Base-by-base conservation (phyloP, 2,329 filamentous ascomycete species). In the Eutypa lata region DNA sequence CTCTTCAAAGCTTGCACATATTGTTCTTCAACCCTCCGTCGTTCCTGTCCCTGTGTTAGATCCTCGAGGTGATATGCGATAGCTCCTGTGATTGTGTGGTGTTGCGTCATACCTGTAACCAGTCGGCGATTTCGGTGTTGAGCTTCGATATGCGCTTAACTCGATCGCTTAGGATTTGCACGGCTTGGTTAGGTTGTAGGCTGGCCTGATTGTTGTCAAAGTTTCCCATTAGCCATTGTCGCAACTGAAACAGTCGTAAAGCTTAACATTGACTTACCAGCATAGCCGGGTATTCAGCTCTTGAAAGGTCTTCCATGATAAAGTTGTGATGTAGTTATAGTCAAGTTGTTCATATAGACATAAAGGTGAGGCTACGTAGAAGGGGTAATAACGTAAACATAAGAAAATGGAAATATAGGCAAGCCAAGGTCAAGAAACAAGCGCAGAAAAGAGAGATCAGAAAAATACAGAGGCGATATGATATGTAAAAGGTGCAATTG, bases 101-200 rank as follows among this genome's bases (percentile, higher is more conserved):
- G 52, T 49, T 56, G 47, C 52, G 49, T 61, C 74, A 73, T 84
- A 96, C 92, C 87, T 93, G 89, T 57, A 99, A 82, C 91, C 93
- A 99, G 75, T 97, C 93, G 71, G 93, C 93, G 66, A 99, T 90
- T 69, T 97, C 91, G 62, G 79, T 74, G 73, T 99, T 97, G 74
- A 96, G 76, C 71, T 87, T 91, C 65, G 82, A 83, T 68, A 97
- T 93, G 72, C 91, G 84, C 72, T 89, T 89, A 63, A 97, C 83
- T 66, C 94, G 90, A 63, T 97, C 92, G 71, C 87, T 89, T 64
- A 97, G 82, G 54, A 91, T 82, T 51, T 83, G 81, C 38, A 91
- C 89, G 55, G 94, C 92, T 75, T 94, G 90, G 61, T 76, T 76
- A 24, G 94, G 93, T 71, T 90, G 85, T 65, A 99, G 81, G 65